Conservation (phyloP, 345 rosid genomes). For the Psidium guajava region DNA sequence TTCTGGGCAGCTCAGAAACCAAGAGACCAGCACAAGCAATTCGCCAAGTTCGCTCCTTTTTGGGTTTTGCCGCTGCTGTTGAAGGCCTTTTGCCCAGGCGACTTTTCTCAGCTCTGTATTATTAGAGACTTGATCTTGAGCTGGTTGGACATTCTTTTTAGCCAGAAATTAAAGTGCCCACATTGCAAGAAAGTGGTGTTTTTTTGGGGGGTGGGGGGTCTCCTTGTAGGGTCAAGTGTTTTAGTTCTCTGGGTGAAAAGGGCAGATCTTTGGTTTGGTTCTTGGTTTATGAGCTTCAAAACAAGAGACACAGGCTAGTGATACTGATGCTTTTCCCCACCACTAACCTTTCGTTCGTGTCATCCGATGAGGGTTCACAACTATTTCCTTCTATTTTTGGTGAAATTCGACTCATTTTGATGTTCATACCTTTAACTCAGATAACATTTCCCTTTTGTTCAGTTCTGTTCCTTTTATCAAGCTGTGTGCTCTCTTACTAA, state of each 20-base stretch:
- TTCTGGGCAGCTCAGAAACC: not conserved
- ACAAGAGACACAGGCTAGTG: not conserved
- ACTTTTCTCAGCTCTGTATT: not conserved
- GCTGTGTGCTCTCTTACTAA: not conserved
- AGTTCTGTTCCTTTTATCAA: not conserved
- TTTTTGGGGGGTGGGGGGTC: not conserved
- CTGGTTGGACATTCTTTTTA: not conserved
- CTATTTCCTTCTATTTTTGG: not conserved
- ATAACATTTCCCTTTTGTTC: not conserved
- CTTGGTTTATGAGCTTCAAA: not conserved
- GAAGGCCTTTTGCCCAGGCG: not conserved
- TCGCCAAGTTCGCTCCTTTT: not conserved
- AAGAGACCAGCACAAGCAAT: not conserved
- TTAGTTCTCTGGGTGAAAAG: conserved; percentile 2
- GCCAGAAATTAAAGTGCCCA: not conserved
- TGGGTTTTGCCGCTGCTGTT: not conserved
- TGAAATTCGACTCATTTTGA: not conserved
- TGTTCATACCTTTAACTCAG: not conserved
- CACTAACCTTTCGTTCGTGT: not conserved
- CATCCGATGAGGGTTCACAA: not conserved
- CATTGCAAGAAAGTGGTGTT: not conserved
- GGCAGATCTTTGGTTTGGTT: conserved; percentile 1
- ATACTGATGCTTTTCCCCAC: not conserved
- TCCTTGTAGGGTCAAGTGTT: conserved; percentile 3
- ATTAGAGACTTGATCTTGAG: not conserved